A percentile compares a stretch with the other conserved stretches of the same genome.
These are phyloP conservation scores for Kodamaea suecica DNA, from an alignment of 1,139 yeast genomes.

Conservation along the genomic window DNA sequence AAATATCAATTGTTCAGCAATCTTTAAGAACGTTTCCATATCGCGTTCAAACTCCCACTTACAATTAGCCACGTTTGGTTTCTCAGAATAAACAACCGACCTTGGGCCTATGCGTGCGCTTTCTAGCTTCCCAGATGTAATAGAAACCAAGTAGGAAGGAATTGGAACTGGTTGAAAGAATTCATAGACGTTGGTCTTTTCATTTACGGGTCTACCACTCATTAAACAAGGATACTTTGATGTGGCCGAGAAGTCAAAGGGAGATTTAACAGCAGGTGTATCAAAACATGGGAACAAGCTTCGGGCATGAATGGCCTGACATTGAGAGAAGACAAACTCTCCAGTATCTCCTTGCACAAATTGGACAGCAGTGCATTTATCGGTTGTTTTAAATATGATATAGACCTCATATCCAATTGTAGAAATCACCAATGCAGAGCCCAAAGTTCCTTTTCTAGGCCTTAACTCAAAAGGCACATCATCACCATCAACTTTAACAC, in stretches of 20 bases:
- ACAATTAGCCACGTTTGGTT: conserved; percentile 24
- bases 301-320: conserved; percentile 44
- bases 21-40: conserved; percentile 33
- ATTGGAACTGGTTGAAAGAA: conserved; percentile 37
- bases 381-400: conserved; percentile 32
- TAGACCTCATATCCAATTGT: conserved; percentile 11
- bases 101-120: conserved; percentile 35
- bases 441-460: conserved; percentile 27
- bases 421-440: conserved; percentile 26
- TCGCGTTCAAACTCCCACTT: conserved; percentile 39
- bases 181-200: conserved; percentile 14
- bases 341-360: conserved; percentile 39
- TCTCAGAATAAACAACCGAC: conserved; percentile 31
- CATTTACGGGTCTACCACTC: conserved; percentile 43
- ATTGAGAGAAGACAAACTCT: conserved; percentile 41
- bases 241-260: conserved; percentile 27
- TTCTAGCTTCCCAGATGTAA: conserved; percentile 33
- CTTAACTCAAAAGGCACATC: conserved; percentile 18
- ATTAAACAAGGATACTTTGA: conserved; percentile 34
- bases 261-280: conserved; percentile 39
- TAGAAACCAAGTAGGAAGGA: conserved; percentile 35
- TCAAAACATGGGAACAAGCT: conserved; percentile 44
- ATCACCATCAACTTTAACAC: conserved; percentile 23
- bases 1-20: conserved; percentile 33
- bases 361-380: conserved; percentile 39